Percentiles rank a stretch among this genome's conserved stretches.
Conservation (phyloP, 108 stramenopile genomes). For the Tribonema minus region DNA sequence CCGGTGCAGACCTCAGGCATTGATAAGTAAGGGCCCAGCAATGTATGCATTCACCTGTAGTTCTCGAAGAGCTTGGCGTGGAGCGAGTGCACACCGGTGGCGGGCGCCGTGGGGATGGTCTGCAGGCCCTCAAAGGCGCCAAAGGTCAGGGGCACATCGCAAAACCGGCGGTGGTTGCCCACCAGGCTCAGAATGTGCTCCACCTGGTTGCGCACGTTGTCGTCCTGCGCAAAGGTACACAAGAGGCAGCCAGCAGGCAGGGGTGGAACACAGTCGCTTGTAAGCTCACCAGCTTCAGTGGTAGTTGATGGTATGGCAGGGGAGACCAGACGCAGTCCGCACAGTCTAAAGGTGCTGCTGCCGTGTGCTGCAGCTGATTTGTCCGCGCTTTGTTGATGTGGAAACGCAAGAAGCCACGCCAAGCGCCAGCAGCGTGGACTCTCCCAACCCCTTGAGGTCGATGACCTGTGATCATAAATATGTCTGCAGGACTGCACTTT, state of each 20-base stretch:
- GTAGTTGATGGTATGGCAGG: background rate
- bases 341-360: too few species aligned
- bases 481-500: too few species aligned
- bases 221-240: constrained; percentile 69
- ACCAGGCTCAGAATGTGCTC: constrained; percentile 88
- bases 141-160: background rate
- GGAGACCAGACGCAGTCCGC: background rate
- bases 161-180: constrained; percentile 74
- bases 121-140: background rate
- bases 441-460: too few species aligned
- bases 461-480: too few species aligned
- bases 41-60: too few species aligned
- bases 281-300: background rate
- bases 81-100: constrained; percentile 73
- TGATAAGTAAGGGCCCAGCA: too few species aligned
- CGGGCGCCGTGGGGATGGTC: constrained; percentile 33
- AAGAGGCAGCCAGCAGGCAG: background rate
- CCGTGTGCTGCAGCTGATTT: too few species aligned
- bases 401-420: too few species aligned
- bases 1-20: too few species aligned
- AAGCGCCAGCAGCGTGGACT: too few species aligned
- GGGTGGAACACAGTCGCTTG: background rate
- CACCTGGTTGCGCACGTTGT: constrained; percentile 87
- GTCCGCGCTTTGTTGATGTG: too few species aligned
- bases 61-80: constrained; percentile 93